Conservation (phyloP, 2,329 filamentous ascomycete genomes). For the Ceratocystis smalleyi region DNA sequence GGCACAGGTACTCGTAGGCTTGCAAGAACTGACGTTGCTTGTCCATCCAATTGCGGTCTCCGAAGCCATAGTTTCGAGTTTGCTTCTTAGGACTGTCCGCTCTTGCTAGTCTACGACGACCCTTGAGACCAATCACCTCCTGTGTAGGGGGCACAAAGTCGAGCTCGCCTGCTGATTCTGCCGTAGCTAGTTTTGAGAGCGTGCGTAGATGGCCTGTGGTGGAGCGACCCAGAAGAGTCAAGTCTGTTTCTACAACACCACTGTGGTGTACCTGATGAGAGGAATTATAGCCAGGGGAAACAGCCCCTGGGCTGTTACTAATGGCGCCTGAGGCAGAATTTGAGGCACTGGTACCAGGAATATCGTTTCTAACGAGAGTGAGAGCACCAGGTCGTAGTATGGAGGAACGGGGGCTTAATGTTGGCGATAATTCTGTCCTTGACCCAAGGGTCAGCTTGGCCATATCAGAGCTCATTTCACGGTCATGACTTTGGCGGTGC, state of each 20-base stretch:
- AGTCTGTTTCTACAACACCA: constrained; percentile 50
- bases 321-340: constrained; percentile 22
- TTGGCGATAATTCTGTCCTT: constrained; percentile 30
- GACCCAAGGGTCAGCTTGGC: constrained; percentile 36
- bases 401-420: constrained; percentile 31
- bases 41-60: constrained; percentile 93
- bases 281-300: constrained; percentile 6
- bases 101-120: constrained; percentile 67
- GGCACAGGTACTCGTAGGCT: constrained; percentile 95
- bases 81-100: constrained; percentile 36
- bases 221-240: constrained; percentile 71
- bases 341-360: constrained; percentile 19
- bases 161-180: constrained; percentile 63
- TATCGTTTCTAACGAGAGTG: constrained; percentile 15
- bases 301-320: constrained; percentile 10
- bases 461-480: constrained; percentile 51
- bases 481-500: constrained; percentile 27
- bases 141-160: constrained; percentile 55
- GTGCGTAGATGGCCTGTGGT: constrained; percentile 80
- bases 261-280: constrained; percentile 24
- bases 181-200: constrained; percentile 66
- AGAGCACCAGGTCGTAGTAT: constrained; percentile 36
- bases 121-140: constrained; percentile 76
- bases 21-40: constrained; percentile 91
- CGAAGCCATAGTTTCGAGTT: constrained; percentile 46